Conservation (phyloP, 257 asterid species). For the Solanum medicagineum region DNA sequence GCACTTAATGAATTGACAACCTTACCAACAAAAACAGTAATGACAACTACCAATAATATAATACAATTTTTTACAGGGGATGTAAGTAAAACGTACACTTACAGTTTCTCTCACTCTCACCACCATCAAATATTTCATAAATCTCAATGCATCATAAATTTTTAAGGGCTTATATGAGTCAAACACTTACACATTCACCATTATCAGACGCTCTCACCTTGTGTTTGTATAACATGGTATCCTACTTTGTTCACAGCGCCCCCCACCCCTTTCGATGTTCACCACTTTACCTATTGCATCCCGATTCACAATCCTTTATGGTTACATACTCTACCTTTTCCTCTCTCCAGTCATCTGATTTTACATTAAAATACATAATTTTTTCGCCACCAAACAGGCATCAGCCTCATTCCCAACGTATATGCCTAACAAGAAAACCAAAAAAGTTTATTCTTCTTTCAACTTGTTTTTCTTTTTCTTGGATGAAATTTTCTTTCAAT, state of each 20-base stretch:
- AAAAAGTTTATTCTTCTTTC: not conserved
- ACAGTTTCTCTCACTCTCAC: not conserved
- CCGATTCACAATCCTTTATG: not conserved
- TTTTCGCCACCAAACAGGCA: not conserved
- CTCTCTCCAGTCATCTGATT: not conserved
- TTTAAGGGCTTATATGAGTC: not conserved
- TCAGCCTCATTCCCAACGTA: not conserved
- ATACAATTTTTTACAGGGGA: not conserved
- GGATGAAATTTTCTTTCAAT: not conserved
- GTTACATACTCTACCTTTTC: not conserved
- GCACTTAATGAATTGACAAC: not conserved
- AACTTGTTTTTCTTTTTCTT: not conserved
- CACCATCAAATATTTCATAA: not conserved
- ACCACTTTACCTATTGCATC: not conserved
- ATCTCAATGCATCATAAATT: not conserved
- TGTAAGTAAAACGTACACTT: not conserved
- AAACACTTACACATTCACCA: not conserved
- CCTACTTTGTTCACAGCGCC: not conserved
- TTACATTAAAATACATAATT: not conserved
- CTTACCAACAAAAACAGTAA: not conserved
- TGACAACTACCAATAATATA: not conserved
- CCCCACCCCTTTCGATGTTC: not conserved
- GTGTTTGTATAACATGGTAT: not conserved
- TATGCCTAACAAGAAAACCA: not conserved
- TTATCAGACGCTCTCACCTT: not conserved